Conservation (phyloP, 2,329 filamentous ascomycete species). For the Nemania sp. region DNA sequence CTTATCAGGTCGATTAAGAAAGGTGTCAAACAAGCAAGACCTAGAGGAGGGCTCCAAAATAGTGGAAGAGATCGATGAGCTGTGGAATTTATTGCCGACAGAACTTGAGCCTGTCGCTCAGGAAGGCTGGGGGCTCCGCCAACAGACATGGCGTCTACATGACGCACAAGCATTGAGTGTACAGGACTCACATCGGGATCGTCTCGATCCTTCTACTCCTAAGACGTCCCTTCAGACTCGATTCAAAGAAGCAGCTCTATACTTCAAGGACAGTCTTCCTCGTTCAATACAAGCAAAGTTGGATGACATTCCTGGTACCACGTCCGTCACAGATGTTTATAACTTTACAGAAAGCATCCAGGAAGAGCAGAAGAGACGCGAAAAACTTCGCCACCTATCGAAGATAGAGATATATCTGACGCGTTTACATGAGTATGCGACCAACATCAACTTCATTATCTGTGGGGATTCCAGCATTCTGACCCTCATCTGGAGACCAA, state of each 20-base stretch:
- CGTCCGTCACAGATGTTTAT: constrained; percentile 41
- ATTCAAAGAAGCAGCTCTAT: background rate
- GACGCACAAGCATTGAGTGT: too few species aligned
- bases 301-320: constrained; percentile 28
- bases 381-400: constrained; percentile 37
- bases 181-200: too few species aligned
- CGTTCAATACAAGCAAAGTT: too few species aligned
- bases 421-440: constrained; percentile 35
- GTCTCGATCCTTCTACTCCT: too few species aligned
- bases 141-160: background rate
- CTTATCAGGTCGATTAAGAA: background rate
- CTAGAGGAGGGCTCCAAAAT: background rate
- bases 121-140: background rate
- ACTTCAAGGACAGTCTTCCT: background rate
- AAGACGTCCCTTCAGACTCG: background rate
- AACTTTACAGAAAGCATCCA: constrained; percentile 42
- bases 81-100: background rate
- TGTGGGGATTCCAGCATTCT: constrained; percentile 43
- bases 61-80: background rate
- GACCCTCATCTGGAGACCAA: constrained; percentile 45
- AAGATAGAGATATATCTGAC: constrained; percentile 41
- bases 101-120: background rate
- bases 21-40: background rate
- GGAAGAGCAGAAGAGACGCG: constrained; percentile 36
- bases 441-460: constrained; percentile 39